A percentile compares a stretch with the other conserved stretches of the same genome.
Evolutionary conservation across 306 rosid species (phyloP).

Genomic region (Clitoria ternatea): DNA sequence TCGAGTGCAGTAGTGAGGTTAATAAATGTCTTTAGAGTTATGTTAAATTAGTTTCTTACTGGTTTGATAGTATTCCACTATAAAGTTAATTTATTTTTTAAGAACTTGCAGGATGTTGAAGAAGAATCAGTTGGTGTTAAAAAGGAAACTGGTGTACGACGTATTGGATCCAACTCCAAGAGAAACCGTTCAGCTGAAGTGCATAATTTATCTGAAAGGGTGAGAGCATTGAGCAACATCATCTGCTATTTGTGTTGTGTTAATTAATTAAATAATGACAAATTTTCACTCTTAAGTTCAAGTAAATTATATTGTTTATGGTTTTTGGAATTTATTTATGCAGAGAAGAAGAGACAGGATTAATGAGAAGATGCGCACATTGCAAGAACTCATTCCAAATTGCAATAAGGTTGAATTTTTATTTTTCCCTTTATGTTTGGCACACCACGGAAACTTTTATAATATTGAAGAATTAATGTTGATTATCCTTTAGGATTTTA

Average conservation of each 20-base stretch:
- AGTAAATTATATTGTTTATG: conserved; percentile 10
- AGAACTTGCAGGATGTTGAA: conserved; percentile 66
- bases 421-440: neutral
- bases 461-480: neutral
- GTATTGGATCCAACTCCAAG: conserved; percentile 57
- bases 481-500: conserved; percentile 8
- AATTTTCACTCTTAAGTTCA: neutral
- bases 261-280: neutral
- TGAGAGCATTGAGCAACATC: conserved; percentile 46
- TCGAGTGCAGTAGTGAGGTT: conserved; percentile 81
- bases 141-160: conserved; percentile 38
- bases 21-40: no score
- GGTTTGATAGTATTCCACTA: neutral
- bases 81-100: neutral
- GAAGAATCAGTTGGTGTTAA: conserved; percentile 63
- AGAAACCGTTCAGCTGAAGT: conserved; percentile 85
- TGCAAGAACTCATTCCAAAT: conserved; percentile 90
- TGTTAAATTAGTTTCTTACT: no score
- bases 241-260: neutral
- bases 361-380: conserved; percentile 87
- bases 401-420: conserved; percentile 68
- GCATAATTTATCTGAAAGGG: conserved; percentile 93
- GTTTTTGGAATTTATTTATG: conserved; percentile 24
- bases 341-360: conserved; percentile 84
- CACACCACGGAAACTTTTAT: neutral